Conservation (phyloP, 1,139 yeast genomes). For the Candida sp. region DNA sequence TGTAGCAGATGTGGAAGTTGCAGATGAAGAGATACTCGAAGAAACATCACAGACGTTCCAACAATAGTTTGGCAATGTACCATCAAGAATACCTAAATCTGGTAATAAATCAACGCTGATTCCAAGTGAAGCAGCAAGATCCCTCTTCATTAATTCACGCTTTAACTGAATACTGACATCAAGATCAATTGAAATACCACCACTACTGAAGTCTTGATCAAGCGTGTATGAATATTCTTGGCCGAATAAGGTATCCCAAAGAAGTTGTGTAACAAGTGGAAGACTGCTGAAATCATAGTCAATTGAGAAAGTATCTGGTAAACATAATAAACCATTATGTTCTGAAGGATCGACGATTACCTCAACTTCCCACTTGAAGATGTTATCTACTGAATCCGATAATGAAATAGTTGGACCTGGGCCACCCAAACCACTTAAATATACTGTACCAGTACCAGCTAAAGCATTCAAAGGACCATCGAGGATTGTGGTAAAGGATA, state of each 20-base stretch:
- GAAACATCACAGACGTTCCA: slow-evolving; percentile 15
- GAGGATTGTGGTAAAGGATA: slow-evolving; percentile 20
- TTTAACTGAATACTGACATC: slow-evolving; percentile 12
- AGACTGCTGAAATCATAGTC: slow-evolving; percentile 13
- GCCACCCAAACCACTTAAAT: slow-evolving; percentile 13
- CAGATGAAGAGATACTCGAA: slow-evolving; percentile 7
- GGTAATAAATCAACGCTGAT: slow-evolving; percentile 6
- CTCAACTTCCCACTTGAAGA: slow-evolving; percentile 9
- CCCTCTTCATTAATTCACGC: slow-evolving; percentile 8
- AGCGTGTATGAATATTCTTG: slow-evolving; percentile 15
- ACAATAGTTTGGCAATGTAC: slow-evolving; percentile 27
- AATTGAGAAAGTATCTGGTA: slow-evolving; percentile 24
- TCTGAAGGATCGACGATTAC: slow-evolving; percentile 16
- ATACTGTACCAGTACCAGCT: slow-evolving; percentile 16
- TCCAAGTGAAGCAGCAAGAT: slow-evolving; percentile 7
- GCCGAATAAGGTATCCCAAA: slow-evolving; percentile 11
- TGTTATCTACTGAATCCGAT: neutral
- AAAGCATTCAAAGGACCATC: slow-evolving; percentile 18
- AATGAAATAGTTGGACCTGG: slow-evolving; percentile 12
- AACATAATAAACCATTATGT: slow-evolving; percentile 22
- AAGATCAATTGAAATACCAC: slow-evolving; percentile 10
- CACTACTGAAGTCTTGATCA: slow-evolving; percentile 9
- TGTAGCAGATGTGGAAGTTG: slow-evolving; percentile 8
- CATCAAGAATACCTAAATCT: slow-evolving; percentile 11
- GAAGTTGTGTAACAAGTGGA: slow-evolving; percentile 12